phyloP scores from a whole-genome alignment of 2,329 filamentous ascomycete species.

The Geoglossum cookeanum region DNA sequence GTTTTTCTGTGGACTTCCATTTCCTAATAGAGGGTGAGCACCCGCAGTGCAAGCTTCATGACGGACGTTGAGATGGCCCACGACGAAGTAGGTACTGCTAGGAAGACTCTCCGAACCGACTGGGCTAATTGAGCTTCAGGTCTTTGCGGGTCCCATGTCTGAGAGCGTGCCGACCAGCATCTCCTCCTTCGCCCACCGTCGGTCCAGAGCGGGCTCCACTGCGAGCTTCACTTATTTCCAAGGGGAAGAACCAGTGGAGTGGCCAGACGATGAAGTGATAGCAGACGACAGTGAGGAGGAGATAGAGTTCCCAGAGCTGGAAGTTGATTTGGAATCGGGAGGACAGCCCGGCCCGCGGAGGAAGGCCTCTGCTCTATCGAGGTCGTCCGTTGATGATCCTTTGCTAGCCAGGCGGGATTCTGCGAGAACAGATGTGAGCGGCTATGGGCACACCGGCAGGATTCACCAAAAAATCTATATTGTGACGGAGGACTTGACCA shows the following conservation, averaged over 20 bases:
- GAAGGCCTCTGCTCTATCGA: conserved; percentile 20
- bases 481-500: conserved; percentile 78
- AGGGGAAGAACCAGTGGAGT: conserved; percentile 43
- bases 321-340: conserved; percentile 20
- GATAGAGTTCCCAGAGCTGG: conserved; percentile 18
- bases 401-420: conserved; percentile 57
- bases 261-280: conserved; percentile 31
- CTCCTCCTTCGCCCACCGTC: conserved; percentile 76
- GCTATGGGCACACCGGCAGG: conserved; percentile 39
- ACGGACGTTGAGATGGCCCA: conserved; percentile 98
- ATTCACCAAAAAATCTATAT: conserved; percentile 85
- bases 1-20: neutral
- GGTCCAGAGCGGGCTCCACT: conserved; percentile 61
- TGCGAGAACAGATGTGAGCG: conserved; percentile 46
- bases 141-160: conserved; percentile 81
- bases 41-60: conserved; percentile 48
- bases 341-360: conserved; percentile 16
- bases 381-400: conserved; percentile 31
- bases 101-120: neutral
- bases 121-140: conserved; percentile 20
- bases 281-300: conserved; percentile 27
- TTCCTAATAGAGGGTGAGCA: neutral
- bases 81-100: conserved; percentile 47
- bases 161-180: conserved; percentile 91
- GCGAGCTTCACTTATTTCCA: conserved; percentile 80